phyloP scores from a whole-genome alignment of 1,284 basidiomycete genomes.

The Ganoderma sinense region DNA sequence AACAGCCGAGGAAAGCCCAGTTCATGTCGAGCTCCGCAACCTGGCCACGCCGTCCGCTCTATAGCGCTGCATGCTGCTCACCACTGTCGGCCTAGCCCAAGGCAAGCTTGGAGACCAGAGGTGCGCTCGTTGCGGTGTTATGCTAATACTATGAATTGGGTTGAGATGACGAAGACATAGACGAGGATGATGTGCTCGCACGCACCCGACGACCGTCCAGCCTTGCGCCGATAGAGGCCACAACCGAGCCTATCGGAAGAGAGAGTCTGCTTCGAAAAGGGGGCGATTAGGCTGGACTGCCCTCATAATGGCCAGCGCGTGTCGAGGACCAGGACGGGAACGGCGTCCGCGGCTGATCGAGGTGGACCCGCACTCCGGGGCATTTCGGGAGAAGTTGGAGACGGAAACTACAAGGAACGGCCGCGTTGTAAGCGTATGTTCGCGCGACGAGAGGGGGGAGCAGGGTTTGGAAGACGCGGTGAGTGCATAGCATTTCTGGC shows the following conservation, averaged over 20 bases:
- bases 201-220: slow-evolving; percentile 29
- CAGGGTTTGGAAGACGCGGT: background rate
- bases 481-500: slow-evolving; percentile 6
- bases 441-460: background rate
- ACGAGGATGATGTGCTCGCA: slow-evolving; percentile 25
- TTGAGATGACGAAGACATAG: slow-evolving; percentile 15
- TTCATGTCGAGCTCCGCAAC: background rate
- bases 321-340: slow-evolving; percentile 8
- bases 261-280: slow-evolving; percentile 8
- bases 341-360: slow-evolving; percentile 22
- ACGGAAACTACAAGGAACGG: slow-evolving; percentile 20
- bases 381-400: slow-evolving; percentile 23
- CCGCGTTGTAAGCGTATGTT: background rate
- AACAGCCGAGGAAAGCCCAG: background rate
- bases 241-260: slow-evolving; percentile 19
- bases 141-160: background rate
- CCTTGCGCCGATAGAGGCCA: slow-evolving; percentile 22
- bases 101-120: background rate
- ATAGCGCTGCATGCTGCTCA: background rate
- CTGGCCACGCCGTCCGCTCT: background rate
- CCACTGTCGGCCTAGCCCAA: no score
- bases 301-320: slow-evolving; percentile 8
- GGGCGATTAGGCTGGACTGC: slow-evolving; percentile 19
- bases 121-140: background rate
- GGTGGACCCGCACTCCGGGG: slow-evolving; percentile 15